Conservation (phyloP, 2,329 filamentous ascomycete species). For the Colletotrichum plurivorum region DNA sequence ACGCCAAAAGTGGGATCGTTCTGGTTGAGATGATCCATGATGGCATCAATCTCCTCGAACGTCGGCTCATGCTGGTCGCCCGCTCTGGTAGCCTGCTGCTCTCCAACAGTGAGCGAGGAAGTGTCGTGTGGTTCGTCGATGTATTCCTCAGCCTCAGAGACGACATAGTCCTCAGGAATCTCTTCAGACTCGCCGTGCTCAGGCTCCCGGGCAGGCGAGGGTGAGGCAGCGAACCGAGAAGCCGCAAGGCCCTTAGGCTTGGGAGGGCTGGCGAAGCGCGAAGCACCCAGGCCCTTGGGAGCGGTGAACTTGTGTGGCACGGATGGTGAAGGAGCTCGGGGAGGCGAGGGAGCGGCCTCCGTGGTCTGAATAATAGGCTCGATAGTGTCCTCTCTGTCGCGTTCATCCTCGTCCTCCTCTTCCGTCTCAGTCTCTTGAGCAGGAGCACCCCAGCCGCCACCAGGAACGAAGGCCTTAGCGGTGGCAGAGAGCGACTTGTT, state of each 20-base stretch:
- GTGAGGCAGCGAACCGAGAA: slow-evolving; percentile 60
- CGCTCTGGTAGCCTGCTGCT: slow-evolving; percentile 45
- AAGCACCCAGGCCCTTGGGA: slow-evolving; percentile 60
- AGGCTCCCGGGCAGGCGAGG: slow-evolving; percentile 52
- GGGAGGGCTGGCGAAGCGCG: slow-evolving; percentile 61
- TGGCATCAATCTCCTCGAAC: slow-evolving; percentile 90
- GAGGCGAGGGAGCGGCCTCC: slow-evolving; percentile 24
- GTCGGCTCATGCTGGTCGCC: slow-evolving; percentile 60
- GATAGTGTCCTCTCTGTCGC: slow-evolving; percentile 40
- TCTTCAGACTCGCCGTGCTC: slow-evolving; percentile 46
- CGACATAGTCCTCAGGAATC: slow-evolving; percentile 42
- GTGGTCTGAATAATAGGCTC: slow-evolving; percentile 33
- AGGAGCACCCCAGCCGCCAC: slow-evolving; percentile 43
- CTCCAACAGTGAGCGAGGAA: neutral
- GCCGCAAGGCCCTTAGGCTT: slow-evolving; percentile 59
- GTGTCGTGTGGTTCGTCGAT: slow-evolving; percentile 24
- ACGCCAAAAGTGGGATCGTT: slow-evolving; percentile 81
- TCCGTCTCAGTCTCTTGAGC: slow-evolving; percentile 36
- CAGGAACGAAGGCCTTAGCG: slow-evolving; percentile 77
- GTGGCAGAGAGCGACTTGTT: slow-evolving; percentile 77
- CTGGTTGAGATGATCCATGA: slow-evolving; percentile 89
- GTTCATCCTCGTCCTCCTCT: slow-evolving; percentile 42
- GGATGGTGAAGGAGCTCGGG: slow-evolving; percentile 40
- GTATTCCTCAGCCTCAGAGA: slow-evolving; percentile 28
- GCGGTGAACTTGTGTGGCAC: slow-evolving; percentile 41